Percentiles rank a stretch among this genome's conserved stretches.
Conservation (phyloP, 2,329 filamentous ascomycete genomes). For the Calonectria pauciramosa region DNA sequence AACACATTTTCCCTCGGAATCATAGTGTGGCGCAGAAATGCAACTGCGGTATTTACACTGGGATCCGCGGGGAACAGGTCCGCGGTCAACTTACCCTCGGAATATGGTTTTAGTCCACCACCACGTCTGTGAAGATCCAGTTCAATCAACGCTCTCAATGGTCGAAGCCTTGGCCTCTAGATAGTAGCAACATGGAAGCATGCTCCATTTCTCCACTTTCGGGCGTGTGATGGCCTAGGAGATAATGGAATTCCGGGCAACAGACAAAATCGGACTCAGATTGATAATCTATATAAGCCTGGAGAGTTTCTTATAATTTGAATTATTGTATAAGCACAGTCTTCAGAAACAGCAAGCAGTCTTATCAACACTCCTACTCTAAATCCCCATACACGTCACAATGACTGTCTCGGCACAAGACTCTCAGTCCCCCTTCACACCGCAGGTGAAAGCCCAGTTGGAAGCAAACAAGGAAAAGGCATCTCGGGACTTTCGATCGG, state of each 20-base stretch:
- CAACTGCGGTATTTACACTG: background rate
- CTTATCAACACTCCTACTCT: background rate
- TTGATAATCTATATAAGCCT: background rate
- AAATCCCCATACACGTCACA: background rate
- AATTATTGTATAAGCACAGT: background rate
- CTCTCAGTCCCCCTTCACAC: background rate
- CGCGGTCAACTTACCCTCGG: background rate
- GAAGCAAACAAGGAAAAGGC: constrained; percentile 29
- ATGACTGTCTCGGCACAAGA: background rate
- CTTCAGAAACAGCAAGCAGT: too few species aligned
- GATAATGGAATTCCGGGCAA: background rate
- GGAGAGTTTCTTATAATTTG: background rate
- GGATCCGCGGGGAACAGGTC: background rate
- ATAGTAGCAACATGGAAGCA: background rate
- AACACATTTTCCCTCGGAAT: background rate
- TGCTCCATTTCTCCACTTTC: background rate
- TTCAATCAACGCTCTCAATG: background rate
- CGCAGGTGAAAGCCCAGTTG: constrained; percentile 4
- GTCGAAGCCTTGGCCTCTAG: background rate
- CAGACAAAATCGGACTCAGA: background rate
- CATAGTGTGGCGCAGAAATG: background rate
- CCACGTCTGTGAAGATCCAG: background rate
- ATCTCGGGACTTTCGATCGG: constrained; percentile 44
- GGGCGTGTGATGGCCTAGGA: background rate
- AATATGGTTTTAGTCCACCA: background rate